phyloP scores from a whole-genome alignment of 495 filamentous ascomycete genomes.

The Acidomyces sp. region DNA sequence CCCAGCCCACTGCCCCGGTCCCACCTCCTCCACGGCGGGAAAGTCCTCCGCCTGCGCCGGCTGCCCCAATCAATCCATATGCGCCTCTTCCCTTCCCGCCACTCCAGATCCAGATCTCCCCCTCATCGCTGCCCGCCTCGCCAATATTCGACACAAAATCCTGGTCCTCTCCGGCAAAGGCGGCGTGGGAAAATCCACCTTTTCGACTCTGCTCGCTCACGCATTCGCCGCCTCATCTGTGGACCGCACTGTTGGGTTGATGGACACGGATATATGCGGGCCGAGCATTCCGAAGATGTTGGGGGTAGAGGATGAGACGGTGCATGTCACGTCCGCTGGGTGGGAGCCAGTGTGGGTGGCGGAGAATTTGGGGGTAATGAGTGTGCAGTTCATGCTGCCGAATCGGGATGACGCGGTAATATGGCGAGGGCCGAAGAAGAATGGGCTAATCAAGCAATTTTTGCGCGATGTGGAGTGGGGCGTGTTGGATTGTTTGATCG shows the following conservation, averaged over 20 bases:
- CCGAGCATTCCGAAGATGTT: constrained; percentile 96
- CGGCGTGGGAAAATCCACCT: constrained; percentile 90
- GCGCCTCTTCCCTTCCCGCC: constrained; percentile 84
- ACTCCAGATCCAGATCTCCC: constrained; percentile 91
- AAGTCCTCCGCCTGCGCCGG: constrained; percentile 78
- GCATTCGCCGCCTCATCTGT: constrained; percentile 69
- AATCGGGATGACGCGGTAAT: constrained; percentile 87
- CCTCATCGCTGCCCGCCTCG: constrained; percentile 68
- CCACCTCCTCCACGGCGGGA: constrained; percentile 75
- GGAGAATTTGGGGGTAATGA: constrained; percentile 89
- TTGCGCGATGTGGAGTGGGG: constrained; percentile 97
- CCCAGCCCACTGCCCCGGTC: constrained; percentile 94
- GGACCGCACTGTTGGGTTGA: constrained; percentile 70
- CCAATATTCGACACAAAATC: constrained; percentile 76
- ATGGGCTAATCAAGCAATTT: constrained; percentile 94
- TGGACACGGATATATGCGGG: constrained; percentile 95
- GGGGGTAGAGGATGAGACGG: constrained; percentile 83
- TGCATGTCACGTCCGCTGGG: constrained; percentile 68
- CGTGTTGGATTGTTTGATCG: constrained; percentile 77
- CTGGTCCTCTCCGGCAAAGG: constrained; percentile 89
- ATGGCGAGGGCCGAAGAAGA: constrained; percentile 97
- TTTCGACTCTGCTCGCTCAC: constrained; percentile 72
- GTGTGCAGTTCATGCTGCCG: constrained; percentile 93
- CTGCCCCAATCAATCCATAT: constrained; percentile 92
- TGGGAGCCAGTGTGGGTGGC: constrained; percentile 91